These are phyloP conservation scores for Yarrowia sp. DNA, from an alignment of 805 yeast genomes.

Conservation along the genomic window DNA sequence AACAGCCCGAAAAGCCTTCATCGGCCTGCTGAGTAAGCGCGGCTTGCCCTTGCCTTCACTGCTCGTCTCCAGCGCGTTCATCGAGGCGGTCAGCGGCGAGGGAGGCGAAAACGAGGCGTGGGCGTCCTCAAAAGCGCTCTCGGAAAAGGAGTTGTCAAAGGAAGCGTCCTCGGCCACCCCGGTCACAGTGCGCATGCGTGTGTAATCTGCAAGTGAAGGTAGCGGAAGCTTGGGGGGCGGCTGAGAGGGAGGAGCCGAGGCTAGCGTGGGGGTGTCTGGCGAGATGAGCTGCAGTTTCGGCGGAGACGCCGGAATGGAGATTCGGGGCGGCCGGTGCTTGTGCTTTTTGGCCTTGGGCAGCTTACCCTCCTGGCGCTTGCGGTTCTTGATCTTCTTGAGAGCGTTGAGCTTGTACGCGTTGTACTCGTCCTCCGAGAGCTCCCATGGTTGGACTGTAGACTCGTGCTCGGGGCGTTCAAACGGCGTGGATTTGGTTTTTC, in stretches of 20 bases:
- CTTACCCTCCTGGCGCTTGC: background rate
- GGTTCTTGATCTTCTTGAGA: background rate
- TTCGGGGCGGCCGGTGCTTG: background rate
- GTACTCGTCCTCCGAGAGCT: constrained; percentile 7
- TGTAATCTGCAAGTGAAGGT: background rate
- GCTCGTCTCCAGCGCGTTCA: background rate
- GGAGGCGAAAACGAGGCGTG: background rate
- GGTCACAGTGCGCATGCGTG: no score
- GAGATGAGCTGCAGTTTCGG: background rate
- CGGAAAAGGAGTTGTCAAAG: no score
- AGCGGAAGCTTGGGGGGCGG: background rate
- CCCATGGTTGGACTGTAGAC: background rate
- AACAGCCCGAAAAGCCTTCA: background rate
- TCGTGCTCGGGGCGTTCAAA: no score
- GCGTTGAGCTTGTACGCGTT: background rate
- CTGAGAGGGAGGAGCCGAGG: background rate
- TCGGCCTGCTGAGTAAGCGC: background rate
- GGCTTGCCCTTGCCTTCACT: no score
- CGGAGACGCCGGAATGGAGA: background rate
- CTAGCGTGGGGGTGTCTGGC: background rate
- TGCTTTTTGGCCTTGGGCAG: background rate
- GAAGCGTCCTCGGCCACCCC: background rate
- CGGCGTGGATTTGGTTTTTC: background rate
- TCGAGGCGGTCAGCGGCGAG: background rate
- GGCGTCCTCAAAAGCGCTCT: background rate